Evolutionary conservation across 2,329 filamentous ascomycete genomes (phyloP), one percentile per base, ranked within the genome.

Genomic region (Epicoccum sorghinum): DNA sequence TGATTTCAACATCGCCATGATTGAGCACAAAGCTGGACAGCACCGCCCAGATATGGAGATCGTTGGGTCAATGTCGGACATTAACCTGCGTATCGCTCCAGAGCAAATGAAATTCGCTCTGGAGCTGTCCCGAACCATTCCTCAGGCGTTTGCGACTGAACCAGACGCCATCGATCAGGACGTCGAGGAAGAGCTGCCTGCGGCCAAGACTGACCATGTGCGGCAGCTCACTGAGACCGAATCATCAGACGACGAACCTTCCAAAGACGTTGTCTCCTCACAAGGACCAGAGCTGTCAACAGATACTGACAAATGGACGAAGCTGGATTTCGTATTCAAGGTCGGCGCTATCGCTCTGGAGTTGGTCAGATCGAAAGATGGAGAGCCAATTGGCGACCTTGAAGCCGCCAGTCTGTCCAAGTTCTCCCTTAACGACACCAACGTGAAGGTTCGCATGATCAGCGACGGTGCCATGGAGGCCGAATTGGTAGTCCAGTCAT

Each of bases 341-440:
- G 88, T 96, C 48, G 88, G 90, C 55, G 93, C 90, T 3, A 87
- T 99, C 60, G 92, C 92, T 1, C 78, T 99, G 38, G 95, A 99
- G 71, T 80, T 99, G 41, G 86, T 98, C 52, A 85, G 91, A 58
- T 91, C 89, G 2, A 83, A 87, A 33, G 86, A 91, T 39, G 83
- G 89, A 52, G 83, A 87, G 62, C 93, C 93, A 0, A 86, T 97
- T n/a, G 88, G 87, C 2, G 85, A 92, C 64, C 70, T 93, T 10
- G 87, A 91, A 52, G 82, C 85, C 12, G 89, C 91, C 1, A 97
- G 95, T 65, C 77, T 99, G 10, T 96, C 95, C 0, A 91, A 90
- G 36, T 99, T 99, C 77, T 96, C 93, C 10, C 82, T 99, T 32
- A 95, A 99, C 66, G 88, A 96, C 60, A 98, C 93, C 6, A 90